Conservation (phyloP, 306 rosid genomes). For the Arachis hypogaea region DNA sequence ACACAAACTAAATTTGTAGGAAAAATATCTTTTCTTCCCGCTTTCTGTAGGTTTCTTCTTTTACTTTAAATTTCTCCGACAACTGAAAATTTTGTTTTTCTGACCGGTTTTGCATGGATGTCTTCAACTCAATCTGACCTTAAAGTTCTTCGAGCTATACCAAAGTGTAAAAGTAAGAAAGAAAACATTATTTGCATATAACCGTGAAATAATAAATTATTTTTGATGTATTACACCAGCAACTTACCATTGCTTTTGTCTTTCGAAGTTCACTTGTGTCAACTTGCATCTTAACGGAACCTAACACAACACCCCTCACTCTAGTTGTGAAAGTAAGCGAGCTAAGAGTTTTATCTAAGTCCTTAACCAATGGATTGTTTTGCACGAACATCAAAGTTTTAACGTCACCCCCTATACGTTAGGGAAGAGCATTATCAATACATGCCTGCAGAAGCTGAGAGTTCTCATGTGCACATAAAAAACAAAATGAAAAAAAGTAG, state of each 20-base stretch:
- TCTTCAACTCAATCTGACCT: constrained; percentile 70
- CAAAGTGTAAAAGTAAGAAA: constrained; percentile 23
- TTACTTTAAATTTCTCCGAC: constrained; percentile 67
- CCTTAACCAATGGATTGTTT: constrained; percentile 89
- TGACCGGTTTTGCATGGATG: constrained; percentile 62
- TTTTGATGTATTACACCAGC: neutral
- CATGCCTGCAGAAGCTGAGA: constrained; percentile 20
- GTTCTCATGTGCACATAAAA: no score
- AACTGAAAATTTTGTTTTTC: constrained; percentile 74
- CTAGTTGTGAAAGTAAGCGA: constrained; percentile 86
- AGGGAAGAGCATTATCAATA: constrained; percentile 8
- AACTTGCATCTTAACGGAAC: constrained; percentile 81
- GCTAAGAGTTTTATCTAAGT: constrained; percentile 78
- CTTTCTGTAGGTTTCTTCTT: constrained; percentile 60
- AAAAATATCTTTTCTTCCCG: no score
- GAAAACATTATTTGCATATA: constrained; percentile 12
- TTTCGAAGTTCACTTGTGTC: constrained; percentile 81
- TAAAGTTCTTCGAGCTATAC: constrained; percentile 88
- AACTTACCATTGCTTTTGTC: constrained; percentile 66
- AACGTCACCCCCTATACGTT: constrained; percentile 74
- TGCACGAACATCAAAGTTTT: constrained; percentile 91
- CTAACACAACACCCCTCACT: constrained; percentile 88
- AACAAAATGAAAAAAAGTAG: no score
- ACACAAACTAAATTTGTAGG: constrained; percentile 20
- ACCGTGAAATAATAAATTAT: constrained; percentile 4